Base-by-base conservation (phyloP, 176 grass and related monocot species). In the Luzula sylvatica region DNA sequence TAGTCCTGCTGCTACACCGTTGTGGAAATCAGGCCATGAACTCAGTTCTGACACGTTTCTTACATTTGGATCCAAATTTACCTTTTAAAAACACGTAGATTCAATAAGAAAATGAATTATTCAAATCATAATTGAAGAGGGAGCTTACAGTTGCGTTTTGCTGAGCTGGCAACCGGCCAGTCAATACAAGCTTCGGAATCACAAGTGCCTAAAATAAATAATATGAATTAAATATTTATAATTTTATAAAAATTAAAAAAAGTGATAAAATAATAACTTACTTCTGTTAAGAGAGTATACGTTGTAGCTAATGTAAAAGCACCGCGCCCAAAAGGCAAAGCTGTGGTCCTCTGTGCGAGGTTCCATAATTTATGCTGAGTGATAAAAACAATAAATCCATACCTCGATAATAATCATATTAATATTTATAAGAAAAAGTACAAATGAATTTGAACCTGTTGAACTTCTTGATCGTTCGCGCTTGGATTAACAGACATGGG, bases 11-110 rank as follows among this genome's bases (percentile, higher is more conserved):
- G 89, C 83, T 46, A 88, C 83, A 59, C 89, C 89, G 70, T 95
- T 95, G 65, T 95, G 89, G 74, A 95, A 95, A 57, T 95, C 83
- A 27, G 89, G 73, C 83, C 89, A 95, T 23, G 83, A 95, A 72
- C 53, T 82, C 50, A 95, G 87, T 42, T 95, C 89, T 52, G 77
- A 66, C 6, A 85, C 75, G 73, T 76, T 88, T 82, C 83, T 78
- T 57, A 67, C 70, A 58, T 67, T 95, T 66, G 79, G 58, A 28
- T 95, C 89, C 72, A 95, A 66, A 75, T 95, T 95, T 69, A 95
- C 89, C 89, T 95, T 64, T 47, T 49, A 19, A 84, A 63, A 49
- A n/a, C n/a, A n/a, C n/a, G n/a, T n/a, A n/a, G n/a, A n/a, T n/a
- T n/a, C 13, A 62, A 18, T 32, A 54, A 63, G 55, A 42, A 73